Evolutionary conservation across 257 asterid genomes (phyloP), one percentile per base, ranked within the genome.

Genomic region (Eustoma russellianum): DNA sequence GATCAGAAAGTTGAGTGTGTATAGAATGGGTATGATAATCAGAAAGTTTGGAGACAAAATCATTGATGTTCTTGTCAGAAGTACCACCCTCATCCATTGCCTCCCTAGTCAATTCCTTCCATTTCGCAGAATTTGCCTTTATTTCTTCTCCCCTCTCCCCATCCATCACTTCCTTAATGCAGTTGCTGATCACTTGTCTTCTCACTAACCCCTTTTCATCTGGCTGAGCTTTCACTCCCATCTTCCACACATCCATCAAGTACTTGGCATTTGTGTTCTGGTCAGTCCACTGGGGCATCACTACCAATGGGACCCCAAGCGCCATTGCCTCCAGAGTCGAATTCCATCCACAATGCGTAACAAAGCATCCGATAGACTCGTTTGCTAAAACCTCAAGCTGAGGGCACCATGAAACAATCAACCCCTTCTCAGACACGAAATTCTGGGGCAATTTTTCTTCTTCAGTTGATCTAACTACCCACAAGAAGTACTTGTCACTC

Each of bases 341-440:
- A 51, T 82, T 79, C 86, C 86, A 82, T 1, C 91, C 91, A 46
- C 87, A 48, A 15, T 82, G 87, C 0, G 76, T 54, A 2, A 79
- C 4, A 49, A 82, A 82, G 19, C 83, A 68, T 28, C 69, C 74
- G 0, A 57, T 16, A 2, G 69, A 53, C 28, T 17, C 28, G 55
- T 62, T 55, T 9, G 74, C 30, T 47, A 68, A 53, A 3, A 68
- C 74, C 0, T 62, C 53, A 1, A 82, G 79, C 30, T 82, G 91
- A 13, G 79, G 77, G 64, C 86, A 82, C 91, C 86, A 82, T 6
- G 83, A 50, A 17, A 82, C 81, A 13, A 82, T 47, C 45, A 79
- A 41, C 0, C 86, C 86, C 50, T 59, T 66, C 0, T 53, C 81
- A 7, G 51, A 10, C 33, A 14, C 0, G 53, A 77, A 77, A 10